A percentile compares a stretch with the other conserved stretches of the same genome.
Evolutionary conservation across 116 monocot genomes (phyloP).

Genomic region (Papilionanthe hybrid): DNA sequence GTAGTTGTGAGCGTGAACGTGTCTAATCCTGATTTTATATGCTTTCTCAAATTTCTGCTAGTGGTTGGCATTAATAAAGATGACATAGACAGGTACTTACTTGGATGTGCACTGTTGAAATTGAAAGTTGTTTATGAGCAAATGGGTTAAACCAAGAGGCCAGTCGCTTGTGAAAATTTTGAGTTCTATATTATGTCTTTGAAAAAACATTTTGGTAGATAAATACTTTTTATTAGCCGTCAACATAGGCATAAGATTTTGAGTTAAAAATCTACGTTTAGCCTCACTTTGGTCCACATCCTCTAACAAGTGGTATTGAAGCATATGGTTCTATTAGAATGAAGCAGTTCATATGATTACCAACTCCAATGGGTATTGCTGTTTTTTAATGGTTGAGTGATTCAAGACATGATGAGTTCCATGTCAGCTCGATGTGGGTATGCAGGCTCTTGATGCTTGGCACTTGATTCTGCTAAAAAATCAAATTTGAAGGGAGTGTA

Average conservation of each 20-base stretch:
- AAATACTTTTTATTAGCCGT: too few relatives aligned
- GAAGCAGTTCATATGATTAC: background rate
- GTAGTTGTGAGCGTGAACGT: background rate
- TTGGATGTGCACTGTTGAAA: background rate
- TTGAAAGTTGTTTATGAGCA: background rate
- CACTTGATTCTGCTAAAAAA: background rate
- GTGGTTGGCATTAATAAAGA: background rate
- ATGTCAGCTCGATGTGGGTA: background rate
- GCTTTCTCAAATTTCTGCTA: background rate
- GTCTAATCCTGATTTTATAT: background rate
- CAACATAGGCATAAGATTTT: background rate
- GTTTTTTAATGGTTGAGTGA: background rate
- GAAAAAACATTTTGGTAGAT: too few relatives aligned
- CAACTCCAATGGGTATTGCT: background rate
- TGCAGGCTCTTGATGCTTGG: background rate
- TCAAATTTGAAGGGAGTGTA: background rate
- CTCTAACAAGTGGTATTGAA: too few relatives aligned
- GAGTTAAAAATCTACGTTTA: background rate
- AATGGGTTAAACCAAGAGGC: background rate
- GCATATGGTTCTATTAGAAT: too few relatives aligned
- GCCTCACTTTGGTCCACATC: background rate
- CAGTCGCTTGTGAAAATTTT: background rate
- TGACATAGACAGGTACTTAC: background rate
- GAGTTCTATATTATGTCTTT: too few relatives aligned
- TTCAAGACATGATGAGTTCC: background rate